These are phyloP conservation scores for Trichophyton mentagrophytes DNA, from an alignment of 2,329 filamentous ascomycete genomes.

Conservation along the genomic window DNA sequence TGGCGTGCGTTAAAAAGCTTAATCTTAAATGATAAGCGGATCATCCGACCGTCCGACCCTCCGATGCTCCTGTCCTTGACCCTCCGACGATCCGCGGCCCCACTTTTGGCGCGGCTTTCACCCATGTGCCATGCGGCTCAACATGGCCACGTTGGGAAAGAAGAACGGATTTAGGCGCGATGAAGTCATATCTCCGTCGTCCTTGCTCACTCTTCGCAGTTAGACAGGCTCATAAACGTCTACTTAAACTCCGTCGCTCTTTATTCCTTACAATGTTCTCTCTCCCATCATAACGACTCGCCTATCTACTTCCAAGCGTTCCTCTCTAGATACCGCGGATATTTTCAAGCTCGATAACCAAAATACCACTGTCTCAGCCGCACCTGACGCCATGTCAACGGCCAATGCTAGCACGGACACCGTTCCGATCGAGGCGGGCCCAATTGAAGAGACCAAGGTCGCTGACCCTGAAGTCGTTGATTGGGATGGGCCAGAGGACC, in stretches of 20 bases:
- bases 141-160: neutral
- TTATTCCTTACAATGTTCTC: neutral
- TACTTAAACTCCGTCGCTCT: neutral
- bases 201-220: slow-evolving; percentile 14
- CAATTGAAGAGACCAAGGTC: neutral
- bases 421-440: neutral
- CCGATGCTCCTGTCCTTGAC: slow-evolving; percentile 19
- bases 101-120: neutral
- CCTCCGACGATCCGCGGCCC: neutral
- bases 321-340: neutral
- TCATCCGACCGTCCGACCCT: slow-evolving; percentile 21
- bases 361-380: neutral
- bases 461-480: slow-evolving; percentile 33
- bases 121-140: neutral
- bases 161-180: neutral
- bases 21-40: neutral
- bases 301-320: neutral
- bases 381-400: neutral
- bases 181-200: neutral
- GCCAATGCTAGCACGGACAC: neutral
- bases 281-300: slow-evolving; percentile 14
- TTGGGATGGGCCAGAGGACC: slow-evolving; percentile 50
- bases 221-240: slow-evolving; percentile 12
- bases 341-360: neutral
- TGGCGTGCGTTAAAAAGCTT: neutral